Conservation (phyloP, 2,329 filamentous ascomycete genomes). For the Ophiocordyceps australis region DNA sequence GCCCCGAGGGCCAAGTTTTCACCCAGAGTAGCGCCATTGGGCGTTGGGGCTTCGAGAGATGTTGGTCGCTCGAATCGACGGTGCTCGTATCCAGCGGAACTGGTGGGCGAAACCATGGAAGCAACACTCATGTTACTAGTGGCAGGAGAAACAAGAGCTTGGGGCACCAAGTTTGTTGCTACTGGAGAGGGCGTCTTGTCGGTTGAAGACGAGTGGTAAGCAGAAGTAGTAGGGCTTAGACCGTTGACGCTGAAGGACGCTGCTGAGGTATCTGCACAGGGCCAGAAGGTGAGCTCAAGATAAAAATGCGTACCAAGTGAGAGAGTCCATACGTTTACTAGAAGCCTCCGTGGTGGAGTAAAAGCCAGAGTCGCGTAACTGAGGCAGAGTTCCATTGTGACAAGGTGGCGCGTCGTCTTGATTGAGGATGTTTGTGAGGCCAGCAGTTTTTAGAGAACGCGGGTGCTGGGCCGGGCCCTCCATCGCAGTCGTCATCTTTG, state of each 20-base stretch:
- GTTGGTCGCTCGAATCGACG: constrained; percentile 24
- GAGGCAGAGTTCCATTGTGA: constrained; percentile 10
- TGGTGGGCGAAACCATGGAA: constrained; percentile 45
- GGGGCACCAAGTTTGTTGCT: constrained; percentile 28
- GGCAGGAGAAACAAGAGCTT: constrained; percentile 34
- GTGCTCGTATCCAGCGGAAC: constrained; percentile 21
- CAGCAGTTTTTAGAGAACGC: constrained; percentile 14
- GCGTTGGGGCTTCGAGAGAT: constrained; percentile 14
- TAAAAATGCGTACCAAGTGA: too few relatives aligned
- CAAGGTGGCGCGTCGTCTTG: constrained; percentile 12
- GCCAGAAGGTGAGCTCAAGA: constrained; percentile 1
- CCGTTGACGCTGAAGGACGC: constrained; percentile 19
- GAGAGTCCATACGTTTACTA: constrained; percentile 22
- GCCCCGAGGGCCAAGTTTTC: constrained; percentile 21
- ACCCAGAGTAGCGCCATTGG: constrained; percentile 12
- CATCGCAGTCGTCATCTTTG: constrained; percentile 4
- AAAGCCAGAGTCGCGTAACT: constrained; percentile 22
- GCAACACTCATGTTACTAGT: constrained; percentile 47
- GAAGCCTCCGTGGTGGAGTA: constrained; percentile 23
- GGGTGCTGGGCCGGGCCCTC: constrained; percentile 5
- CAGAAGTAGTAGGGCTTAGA: constrained; percentile 22
- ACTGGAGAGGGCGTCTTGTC: constrained; percentile 48
- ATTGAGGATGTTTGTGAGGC: constrained; percentile 20
- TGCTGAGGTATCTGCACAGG: constrained; percentile 16
- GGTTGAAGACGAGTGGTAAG: constrained; percentile 28